Conservation (phyloP, 192 early-diverging fungal genomes). For the Helicostylum pulchrum region DNA sequence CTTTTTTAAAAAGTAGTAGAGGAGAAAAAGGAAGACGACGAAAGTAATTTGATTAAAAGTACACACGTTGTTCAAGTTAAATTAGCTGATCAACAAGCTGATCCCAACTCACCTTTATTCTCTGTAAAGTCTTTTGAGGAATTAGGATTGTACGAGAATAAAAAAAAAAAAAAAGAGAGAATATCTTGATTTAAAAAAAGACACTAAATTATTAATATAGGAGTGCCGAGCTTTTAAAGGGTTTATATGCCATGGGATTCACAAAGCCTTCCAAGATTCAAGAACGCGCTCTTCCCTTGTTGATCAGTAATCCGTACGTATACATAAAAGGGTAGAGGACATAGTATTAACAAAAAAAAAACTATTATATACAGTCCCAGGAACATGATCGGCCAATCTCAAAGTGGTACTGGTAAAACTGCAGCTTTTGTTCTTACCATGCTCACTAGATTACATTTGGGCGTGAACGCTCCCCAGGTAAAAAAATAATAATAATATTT, state of each 20-base stretch:
- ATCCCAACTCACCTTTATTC: conserved; percentile 73
- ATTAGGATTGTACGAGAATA: conserved; percentile 55
- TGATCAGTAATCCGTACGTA: conserved; percentile 77
- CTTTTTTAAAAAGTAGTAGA: not conserved
- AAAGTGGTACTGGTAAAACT: conserved; percentile 97
- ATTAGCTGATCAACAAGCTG: conserved; percentile 60
- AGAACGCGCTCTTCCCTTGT: conserved; percentile 86
- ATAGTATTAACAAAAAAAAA: too few species aligned
- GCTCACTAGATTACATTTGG: conserved; percentile 80
- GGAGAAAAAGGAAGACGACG: not conserved
- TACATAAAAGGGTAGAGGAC: too few species aligned
- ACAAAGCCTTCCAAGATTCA: conserved; percentile 94
- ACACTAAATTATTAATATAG: conserved; percentile 36
- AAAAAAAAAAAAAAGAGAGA: not conserved
- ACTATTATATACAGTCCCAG: conserved; percentile 44
- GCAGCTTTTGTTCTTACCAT: conserved; percentile 94
- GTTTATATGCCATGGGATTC: conserved; percentile 92
- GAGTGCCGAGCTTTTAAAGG: conserved; percentile 79
- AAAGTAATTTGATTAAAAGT: conserved; percentile 37
- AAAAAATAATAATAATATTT: too few species aligned
- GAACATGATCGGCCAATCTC: conserved; percentile 98
- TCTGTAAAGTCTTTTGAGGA: conserved; percentile 78
- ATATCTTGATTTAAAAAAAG: not conserved
- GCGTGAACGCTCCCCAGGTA: conserved; percentile 62
- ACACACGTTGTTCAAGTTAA: conserved; percentile 51